Evolutionary conservation across 306 rosid species (phyloP).

Genomic region (Corylus heterophylla): DNA sequence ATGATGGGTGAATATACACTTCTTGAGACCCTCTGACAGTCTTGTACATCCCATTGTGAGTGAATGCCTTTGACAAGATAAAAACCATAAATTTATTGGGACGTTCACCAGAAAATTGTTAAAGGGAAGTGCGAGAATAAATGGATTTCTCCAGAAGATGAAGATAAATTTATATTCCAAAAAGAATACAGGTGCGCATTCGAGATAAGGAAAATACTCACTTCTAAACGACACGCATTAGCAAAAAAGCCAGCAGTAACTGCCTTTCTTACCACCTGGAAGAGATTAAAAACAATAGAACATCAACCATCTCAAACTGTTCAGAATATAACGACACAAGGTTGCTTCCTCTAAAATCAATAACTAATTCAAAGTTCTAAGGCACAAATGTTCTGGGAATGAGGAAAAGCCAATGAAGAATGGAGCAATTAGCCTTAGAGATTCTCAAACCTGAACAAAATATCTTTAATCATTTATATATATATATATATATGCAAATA

Average conservation of each 20-base stretch:
- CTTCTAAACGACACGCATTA: conserved; percentile 75
- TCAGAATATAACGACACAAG: not conserved
- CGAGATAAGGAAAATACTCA: conserved; percentile 36
- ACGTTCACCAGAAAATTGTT: not conserved
- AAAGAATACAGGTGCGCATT: not conserved
- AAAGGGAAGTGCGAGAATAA: not conserved
- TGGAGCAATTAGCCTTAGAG: not conserved
- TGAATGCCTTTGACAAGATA: conserved; percentile 57
- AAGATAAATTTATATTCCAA: conserved; percentile 16
- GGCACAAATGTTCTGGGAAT: not conserved
- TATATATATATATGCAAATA: too few relatives aligned
- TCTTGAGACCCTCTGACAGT: conserved; percentile 84
- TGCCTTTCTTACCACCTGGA: conserved; percentile 80
- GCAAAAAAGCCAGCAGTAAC: conserved; percentile 80
- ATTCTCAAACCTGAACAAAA: not conserved
- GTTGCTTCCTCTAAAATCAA: not conserved
- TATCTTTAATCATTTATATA: not conserved
- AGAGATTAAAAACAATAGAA: conserved; percentile 7
- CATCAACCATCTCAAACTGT: not conserved
- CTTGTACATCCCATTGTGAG: conserved; percentile 83
- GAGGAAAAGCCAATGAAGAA: not conserved
- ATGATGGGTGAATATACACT: conserved; percentile 89
- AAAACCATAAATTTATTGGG: conserved; percentile 17
- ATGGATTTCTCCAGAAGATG: not conserved
- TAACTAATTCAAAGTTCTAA: not conserved